Percentiles rank a stretch among this genome's conserved stretches.
Conservation (phyloP, 2,329 filamentous ascomycete species). For the Acephala macrosclerotiorum region DNA sequence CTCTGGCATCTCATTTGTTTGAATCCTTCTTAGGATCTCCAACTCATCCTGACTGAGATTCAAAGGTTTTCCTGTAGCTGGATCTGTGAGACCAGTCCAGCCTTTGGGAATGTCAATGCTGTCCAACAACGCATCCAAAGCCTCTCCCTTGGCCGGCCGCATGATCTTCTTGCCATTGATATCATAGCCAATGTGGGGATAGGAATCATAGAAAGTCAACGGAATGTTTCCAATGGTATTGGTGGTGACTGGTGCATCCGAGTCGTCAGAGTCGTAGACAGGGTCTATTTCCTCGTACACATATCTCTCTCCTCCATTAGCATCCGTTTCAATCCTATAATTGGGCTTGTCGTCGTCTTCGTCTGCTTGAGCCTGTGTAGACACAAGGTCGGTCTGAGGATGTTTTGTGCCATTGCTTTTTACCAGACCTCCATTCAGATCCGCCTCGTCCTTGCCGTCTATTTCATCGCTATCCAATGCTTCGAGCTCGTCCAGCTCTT, state of each 20-base stretch:
- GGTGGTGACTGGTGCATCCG: conserved; percentile 76
- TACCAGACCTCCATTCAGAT: conserved; percentile 49
- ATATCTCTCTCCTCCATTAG: conserved; percentile 89
- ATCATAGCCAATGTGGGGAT: conserved; percentile 97
- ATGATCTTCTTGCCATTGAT: conserved; percentile 99
- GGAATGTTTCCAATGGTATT: conserved; percentile 98
- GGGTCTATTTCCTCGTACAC: conserved; percentile 94
- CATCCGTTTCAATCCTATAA: conserved; percentile 73
- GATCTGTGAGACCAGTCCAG: conserved; percentile 96
- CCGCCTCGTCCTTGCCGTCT: conserved; percentile 42
- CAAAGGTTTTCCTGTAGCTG: conserved; percentile 90
- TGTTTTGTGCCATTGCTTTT: conserved; percentile 50
- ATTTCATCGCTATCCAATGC: conserved; percentile 58
- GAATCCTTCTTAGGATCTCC: conserved; percentile 85
- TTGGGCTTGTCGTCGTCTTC: conserved; percentile 52
- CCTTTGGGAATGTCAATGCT: conserved; percentile 97
- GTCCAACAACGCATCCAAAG: conserved; percentile 90
- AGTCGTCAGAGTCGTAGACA: conserved; percentile 95
- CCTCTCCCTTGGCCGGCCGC: conserved; percentile 92
- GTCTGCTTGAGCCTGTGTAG: background rate
- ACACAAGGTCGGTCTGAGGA: conserved; percentile 38
- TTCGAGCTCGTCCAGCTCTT: conserved; percentile 49
- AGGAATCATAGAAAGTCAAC: conserved; percentile 93
- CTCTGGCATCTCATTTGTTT: conserved; percentile 85
- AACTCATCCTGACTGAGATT: conserved; percentile 88